Base-by-base conservation (phyloP, 2,329 filamentous ascomycete genomes). In the Microsporum canis region DNA sequence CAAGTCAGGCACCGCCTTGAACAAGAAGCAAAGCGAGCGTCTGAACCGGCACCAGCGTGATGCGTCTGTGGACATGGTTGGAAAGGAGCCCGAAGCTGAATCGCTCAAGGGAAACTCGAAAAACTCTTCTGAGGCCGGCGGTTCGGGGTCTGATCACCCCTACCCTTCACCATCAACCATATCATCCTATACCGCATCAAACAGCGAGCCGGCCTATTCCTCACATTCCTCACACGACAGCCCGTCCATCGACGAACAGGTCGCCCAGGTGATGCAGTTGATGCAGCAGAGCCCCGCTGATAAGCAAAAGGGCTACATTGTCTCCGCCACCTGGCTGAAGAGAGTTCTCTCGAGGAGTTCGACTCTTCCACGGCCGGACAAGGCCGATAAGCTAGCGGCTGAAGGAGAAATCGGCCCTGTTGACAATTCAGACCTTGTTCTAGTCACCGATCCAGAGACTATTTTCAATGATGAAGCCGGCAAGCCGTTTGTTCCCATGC, bases 341-440 rank as follows among this genome's bases (percentile, higher is more conserved):
- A 83, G 84, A 62, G 89, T 94, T 2, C 78, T 87, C 62, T 82
- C 87, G 29, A 79, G 88, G 60, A 83, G 82, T 57, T 79, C 82
- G 6, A 81, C 84, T n/a, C 73, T 78, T 14, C 80, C 82, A 61
- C 75, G 80, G 58, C 79, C 78, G 23, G 78, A 80, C 64, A 80
- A 82, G 58, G 77, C 75, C 43, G 77, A 80, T 63, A 88, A 88
- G 64, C 76, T 79, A n/a, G 80, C 81, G 7, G 71, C 79, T 8
- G 81, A 86, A 62, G 83, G 82, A 5, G 81, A 84, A 3, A 81
- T 94, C 61, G 91, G 91, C 1, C 88, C 89, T 0, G 82, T 97
- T 36, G 90, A 96, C 77, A 96, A 96, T 70, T 85, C 88, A 0
- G 88, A 91, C 69, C 85, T 96, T 63, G 84, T 91, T 58, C 78